These are phyloP conservation scores for Irpex sp. DNA, from an alignment of 1,284 basidiomycete species.

Conservation along the genomic window DNA sequence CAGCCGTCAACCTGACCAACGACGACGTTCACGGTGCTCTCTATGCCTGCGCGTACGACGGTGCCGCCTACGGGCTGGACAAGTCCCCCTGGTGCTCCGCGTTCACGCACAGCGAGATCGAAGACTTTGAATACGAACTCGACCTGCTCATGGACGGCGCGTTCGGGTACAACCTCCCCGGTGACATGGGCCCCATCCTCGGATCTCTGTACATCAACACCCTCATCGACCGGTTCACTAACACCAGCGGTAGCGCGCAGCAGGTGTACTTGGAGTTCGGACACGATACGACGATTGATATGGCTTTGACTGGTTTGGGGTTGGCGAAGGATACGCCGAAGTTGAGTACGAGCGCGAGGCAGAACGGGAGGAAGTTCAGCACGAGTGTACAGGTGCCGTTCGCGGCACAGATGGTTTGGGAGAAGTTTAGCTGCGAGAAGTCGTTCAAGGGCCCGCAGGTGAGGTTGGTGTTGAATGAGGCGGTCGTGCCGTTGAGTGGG, in stretches of 20 bases:
- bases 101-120: slow-evolving; percentile 35
- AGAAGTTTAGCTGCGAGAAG: slow-evolving; percentile 37
- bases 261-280: slow-evolving; percentile 43
- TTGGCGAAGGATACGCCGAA: slow-evolving; percentile 35
- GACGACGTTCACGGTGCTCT: slow-evolving; percentile 39
- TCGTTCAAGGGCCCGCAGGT: slow-evolving; percentile 37
- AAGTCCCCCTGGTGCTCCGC: slow-evolving; percentile 39
- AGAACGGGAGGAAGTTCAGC: slow-evolving; percentile 34
- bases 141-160: slow-evolving; percentile 44
- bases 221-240: slow-evolving; percentile 42
- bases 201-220: slow-evolving; percentile 41
- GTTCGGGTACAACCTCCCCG: slow-evolving; percentile 41
- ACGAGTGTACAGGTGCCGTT: slow-evolving; percentile 43
- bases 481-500: slow-evolving; percentile 33
- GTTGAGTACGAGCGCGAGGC: slow-evolving; percentile 30
- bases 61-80: slow-evolving; percentile 30
- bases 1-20: slow-evolving; percentile 29
- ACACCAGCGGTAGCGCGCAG: slow-evolving; percentile 30
- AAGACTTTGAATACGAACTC: slow-evolving; percentile 42
- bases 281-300: slow-evolving; percentile 46
- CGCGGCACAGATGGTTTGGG: slow-evolving; percentile 44
- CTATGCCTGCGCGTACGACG: slow-evolving; percentile 44
- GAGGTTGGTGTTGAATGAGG: slow-evolving; percentile 41
- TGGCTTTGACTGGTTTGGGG: slow-evolving; percentile 39
- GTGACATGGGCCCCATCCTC: slow-evolving; percentile 35